Percentiles rank a stretch among this genome's conserved stretches.
Evolutionary conservation across 805 yeast species (phyloP).

Genomic region (Saturnispora halmiae): DNA sequence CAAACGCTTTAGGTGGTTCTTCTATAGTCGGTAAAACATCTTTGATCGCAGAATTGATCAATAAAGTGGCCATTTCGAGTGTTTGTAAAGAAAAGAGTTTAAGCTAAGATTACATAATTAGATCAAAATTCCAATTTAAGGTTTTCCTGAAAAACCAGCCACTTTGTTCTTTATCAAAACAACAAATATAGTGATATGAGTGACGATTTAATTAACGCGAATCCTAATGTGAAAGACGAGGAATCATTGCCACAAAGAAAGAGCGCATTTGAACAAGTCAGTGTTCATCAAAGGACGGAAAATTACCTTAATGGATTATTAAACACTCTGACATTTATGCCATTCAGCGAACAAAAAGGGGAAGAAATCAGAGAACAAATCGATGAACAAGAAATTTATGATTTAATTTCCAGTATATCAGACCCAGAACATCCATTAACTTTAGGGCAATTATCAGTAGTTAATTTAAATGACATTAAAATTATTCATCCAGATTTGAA

Average conservation of each 20-base stretch:
- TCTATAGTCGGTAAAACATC: constrained; percentile 44
- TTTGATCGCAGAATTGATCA: constrained; percentile 31
- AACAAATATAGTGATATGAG: constrained; percentile 2
- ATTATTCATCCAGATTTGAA: constrained; percentile 51
- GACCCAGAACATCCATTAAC: constrained; percentile 98
- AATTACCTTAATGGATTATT: constrained; percentile 4
- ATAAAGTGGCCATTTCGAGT: constrained; percentile 24
- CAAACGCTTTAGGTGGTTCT: constrained; percentile 36
- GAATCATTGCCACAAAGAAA: constrained; percentile 66
- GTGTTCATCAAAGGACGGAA: background rate
- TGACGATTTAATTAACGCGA: constrained; percentile 75
- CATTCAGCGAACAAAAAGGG: background rate
- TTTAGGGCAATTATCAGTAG: constrained; percentile 89
- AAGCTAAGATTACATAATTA: background rate
- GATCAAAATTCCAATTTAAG: background rate
- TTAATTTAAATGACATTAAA: constrained; percentile 69
- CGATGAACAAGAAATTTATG: constrained; percentile 86
- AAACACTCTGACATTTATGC: constrained; percentile 3
- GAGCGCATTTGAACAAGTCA: background rate
- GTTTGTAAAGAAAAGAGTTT: background rate
- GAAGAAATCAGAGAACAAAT: constrained; percentile 42
- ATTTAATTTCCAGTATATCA: constrained; percentile 73
- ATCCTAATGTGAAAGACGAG: constrained; percentile 75
- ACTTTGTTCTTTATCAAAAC: background rate
- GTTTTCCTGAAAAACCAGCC: background rate